Conservation (phyloP, 495 filamentous ascomycete genomes). For the Baudoinia panamericana region DNA sequence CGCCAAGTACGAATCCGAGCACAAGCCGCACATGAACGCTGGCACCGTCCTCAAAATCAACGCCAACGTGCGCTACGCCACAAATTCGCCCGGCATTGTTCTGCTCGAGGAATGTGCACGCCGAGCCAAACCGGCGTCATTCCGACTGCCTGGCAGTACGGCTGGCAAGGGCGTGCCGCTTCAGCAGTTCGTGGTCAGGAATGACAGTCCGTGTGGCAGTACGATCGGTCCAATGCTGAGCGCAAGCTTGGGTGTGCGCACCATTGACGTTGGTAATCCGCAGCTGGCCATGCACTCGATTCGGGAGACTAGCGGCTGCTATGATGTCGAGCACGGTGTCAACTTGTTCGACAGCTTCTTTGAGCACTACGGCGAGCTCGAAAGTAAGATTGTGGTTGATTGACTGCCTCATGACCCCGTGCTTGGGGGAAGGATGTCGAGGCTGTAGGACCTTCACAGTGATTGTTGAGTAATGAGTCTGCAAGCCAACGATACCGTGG, state of each 20-base stretch:
- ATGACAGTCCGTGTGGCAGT: constrained; percentile 84
- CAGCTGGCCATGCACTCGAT: constrained; percentile 97
- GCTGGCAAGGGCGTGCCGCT: constrained; percentile 52
- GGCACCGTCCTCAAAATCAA: constrained; percentile 96
- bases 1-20: constrained; percentile 77
- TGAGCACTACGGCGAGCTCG: constrained; percentile 63
- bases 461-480: too few species aligned
- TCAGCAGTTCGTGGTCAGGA: constrained; percentile 91
- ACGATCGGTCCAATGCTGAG: constrained; percentile 95
- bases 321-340: constrained; percentile 80
- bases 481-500: too few species aligned
- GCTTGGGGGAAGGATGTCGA: not conserved
- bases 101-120: constrained; percentile 76
- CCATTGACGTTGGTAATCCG: constrained; percentile 88
- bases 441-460: constrained; percentile 1
- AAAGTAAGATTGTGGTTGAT: constrained; percentile 48
- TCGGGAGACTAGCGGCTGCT: constrained; percentile 72
- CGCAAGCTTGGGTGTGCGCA: constrained; percentile 70
- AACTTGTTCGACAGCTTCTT: constrained; percentile 83
- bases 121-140: constrained; percentile 37
- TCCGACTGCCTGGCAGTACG: constrained; percentile 17
- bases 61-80: constrained; percentile 90
- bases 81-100: constrained; percentile 90
- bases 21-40: constrained; percentile 90
- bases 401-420: constrained; percentile 9